These are phyloP conservation scores for Monilinia vaccinii-corymbosi DNA, from an alignment of 2,329 filamentous ascomycete species.

Conservation along the genomic window DNA sequence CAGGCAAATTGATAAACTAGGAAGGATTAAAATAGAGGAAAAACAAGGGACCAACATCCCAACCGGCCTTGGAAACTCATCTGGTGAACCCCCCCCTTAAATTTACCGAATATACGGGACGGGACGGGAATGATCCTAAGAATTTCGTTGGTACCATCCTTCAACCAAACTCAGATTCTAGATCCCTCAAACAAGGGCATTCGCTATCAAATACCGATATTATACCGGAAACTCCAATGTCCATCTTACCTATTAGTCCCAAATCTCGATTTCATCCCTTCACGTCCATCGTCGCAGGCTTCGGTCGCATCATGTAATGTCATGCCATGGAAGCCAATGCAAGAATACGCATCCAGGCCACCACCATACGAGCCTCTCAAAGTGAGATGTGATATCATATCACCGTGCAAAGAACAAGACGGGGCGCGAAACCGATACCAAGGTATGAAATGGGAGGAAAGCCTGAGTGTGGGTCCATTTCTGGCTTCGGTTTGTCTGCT, in stretches of 20 bases:
- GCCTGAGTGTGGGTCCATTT: background rate
- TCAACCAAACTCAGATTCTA: background rate
- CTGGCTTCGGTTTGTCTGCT: background rate
- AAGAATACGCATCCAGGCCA: too few species aligned
- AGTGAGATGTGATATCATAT: background rate
- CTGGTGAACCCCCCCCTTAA: background rate
- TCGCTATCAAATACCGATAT: background rate
- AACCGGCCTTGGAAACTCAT: background rate
- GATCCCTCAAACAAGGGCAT: background rate
- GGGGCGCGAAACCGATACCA: background rate
- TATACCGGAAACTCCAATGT: background rate
- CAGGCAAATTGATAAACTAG: background rate
- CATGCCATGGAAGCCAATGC: background rate
- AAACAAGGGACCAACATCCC: background rate
- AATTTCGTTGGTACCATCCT: background rate
- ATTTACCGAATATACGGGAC: background rate
- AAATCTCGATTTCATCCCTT: background rate
- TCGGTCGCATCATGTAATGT: too few species aligned
- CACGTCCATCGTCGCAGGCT: background rate
- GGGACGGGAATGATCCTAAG: background rate
- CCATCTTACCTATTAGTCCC: background rate
- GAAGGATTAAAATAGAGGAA: background rate
- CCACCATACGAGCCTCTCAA: background rate
- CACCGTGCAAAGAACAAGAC: background rate
- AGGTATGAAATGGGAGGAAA: constrained; percentile 2